Conservation (phyloP, 2,329 filamentous ascomycete species). For the Zalaria obscura region DNA sequence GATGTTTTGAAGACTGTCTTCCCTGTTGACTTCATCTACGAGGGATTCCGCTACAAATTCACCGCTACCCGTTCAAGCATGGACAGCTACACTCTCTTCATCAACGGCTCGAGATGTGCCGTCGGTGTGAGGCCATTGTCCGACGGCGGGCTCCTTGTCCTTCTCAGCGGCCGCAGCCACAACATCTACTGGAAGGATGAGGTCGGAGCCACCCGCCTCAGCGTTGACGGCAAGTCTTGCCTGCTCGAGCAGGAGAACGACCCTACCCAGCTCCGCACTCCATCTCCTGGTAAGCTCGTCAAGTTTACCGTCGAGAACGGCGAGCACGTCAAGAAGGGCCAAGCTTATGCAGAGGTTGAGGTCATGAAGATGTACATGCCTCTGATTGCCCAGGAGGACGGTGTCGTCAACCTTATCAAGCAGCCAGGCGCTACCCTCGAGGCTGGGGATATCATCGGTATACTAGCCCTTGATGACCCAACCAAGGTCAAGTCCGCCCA, state of each 20-base stretch:
- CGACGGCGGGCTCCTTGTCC: constrained; percentile 82
- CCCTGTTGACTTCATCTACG: constrained; percentile 96
- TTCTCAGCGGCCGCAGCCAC: constrained; percentile 86
- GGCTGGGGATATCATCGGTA: constrained; percentile 96
- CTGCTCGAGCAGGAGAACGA: constrained; percentile 98
- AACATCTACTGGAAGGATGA: constrained; percentile 99
- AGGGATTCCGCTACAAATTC: constrained; percentile 93
- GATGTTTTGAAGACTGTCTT: constrained; percentile 97
- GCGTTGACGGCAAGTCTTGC: constrained; percentile 96
- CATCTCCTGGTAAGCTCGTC: constrained; percentile 92
- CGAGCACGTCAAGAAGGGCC: constrained; percentile 78
- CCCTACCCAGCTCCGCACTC: constrained; percentile 87
- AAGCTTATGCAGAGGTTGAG: constrained; percentile 92
- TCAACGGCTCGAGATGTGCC: constrained; percentile 93
- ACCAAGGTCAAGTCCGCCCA: constrained; percentile 93
- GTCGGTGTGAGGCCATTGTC: constrained; percentile 86
- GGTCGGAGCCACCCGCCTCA: constrained; percentile 85
- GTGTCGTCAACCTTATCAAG: constrained; percentile 96
- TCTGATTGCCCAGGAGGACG: constrained; percentile 83
- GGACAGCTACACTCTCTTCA: constrained; percentile 95
- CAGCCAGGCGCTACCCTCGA: constrained; percentile 96
- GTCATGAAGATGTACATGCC: constrained; percentile 99
- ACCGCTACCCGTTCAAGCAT: constrained; percentile 83
- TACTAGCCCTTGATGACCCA: constrained; percentile 87
- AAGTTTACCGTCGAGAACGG: constrained; percentile 96